phyloP scores from a whole-genome alignment of 2,329 filamentous ascomycete genomes.

The Trichophyton verrucosum region DNA sequence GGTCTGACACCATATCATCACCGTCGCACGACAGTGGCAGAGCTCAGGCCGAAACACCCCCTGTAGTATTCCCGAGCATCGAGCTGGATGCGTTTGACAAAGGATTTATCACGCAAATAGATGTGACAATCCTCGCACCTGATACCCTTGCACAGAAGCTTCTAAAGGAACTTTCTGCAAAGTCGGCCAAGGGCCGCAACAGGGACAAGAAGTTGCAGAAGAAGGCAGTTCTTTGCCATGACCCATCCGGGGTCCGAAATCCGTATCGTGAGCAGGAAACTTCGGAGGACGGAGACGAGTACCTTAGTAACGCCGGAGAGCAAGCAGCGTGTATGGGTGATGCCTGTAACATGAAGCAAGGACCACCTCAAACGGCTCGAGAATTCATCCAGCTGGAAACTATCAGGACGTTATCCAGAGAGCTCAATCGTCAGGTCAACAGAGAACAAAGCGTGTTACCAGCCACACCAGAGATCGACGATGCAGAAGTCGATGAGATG shows the following conservation, averaged over 20 bases:
- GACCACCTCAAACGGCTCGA: background rate
- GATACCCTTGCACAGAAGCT: conserved; percentile 15
- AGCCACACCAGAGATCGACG: background rate
- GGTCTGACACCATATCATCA: background rate
- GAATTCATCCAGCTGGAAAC: background rate
- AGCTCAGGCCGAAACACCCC: background rate
- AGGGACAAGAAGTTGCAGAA: background rate
- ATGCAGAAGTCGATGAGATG: background rate
- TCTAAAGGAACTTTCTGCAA: background rate
- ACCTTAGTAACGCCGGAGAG: background rate
- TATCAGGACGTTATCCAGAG: background rate
- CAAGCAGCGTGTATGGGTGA: background rate
- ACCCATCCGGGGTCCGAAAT: background rate
- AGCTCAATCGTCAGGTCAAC: background rate
- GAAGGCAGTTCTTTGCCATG: background rate
- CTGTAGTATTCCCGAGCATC: conserved; percentile 22
- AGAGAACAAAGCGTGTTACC: background rate
- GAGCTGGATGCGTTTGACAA: conserved; percentile 20
- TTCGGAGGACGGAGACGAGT: background rate
- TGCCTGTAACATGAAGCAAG: background rate
- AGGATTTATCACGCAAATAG: conserved; percentile 24
- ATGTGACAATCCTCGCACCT: conserved; percentile 30
- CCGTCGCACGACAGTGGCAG: background rate
- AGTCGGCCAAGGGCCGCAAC: background rate
- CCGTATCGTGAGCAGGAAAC: background rate